phyloP scores from a whole-genome alignment of 176 grass and related monocot species.

The Rhynchospora pubera region DNA sequence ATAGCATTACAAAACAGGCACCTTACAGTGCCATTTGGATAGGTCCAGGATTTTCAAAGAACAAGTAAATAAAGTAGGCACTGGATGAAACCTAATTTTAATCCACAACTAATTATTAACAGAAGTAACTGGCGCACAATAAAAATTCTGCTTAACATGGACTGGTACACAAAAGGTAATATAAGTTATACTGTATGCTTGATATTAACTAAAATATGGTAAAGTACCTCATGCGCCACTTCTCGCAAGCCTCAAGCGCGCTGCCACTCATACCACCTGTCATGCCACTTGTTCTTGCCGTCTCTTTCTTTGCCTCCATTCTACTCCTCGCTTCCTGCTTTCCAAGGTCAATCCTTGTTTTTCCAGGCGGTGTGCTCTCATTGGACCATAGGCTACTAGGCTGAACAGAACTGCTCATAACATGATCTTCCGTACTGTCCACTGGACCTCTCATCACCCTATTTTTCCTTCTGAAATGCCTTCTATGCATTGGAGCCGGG shows the following conservation, averaged over 20 bases:
- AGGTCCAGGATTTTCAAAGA: background rate
- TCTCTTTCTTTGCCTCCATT: slow-evolving; percentile 22
- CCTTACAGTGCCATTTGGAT: background rate
- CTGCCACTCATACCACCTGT: slow-evolving; percentile 28
- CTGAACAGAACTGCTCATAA: slow-evolving; percentile 21
- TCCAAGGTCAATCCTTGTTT: background rate
- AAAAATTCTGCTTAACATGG: background rate
- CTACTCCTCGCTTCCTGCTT: slow-evolving; percentile 29
- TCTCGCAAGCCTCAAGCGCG: slow-evolving; percentile 55
- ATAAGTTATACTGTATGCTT: background rate
- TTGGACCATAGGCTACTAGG: slow-evolving; percentile 27
- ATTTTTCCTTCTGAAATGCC: slow-evolving; percentile 64
- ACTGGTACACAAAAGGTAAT: background rate
- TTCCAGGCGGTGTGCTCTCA: slow-evolving; percentile 26
- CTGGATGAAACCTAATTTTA: background rate
- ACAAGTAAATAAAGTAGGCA: background rate
- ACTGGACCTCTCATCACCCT: slow-evolving; percentile 30
- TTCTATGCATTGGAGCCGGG: slow-evolving; percentile 20
- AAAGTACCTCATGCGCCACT: slow-evolving; percentile 83
- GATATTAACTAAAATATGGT: slow-evolving; percentile 6
- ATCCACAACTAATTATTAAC: background rate
- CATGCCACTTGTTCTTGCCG: slow-evolving; percentile 21
- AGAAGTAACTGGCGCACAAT: background rate
- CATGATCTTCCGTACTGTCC: slow-evolving; percentile 25
- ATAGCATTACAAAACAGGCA: background rate